Conservation (phyloP, 345 rosid genomes). For the Linum lewisii region DNA sequence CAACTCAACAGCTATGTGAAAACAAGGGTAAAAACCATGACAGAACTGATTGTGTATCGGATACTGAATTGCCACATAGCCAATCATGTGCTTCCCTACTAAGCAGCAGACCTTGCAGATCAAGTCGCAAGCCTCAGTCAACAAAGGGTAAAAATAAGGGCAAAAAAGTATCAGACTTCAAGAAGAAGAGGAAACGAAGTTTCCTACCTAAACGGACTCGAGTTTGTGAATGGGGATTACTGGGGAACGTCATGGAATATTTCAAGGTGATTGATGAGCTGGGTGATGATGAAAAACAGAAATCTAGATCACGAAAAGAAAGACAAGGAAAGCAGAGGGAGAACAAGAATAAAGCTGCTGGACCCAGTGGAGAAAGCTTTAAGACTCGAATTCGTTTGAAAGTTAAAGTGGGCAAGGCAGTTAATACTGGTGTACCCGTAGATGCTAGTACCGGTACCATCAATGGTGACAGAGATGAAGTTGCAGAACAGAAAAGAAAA, state of each 20-base stretch:
- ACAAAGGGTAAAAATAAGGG: not conserved
- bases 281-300: constrained; percentile 27
- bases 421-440: constrained; percentile 26
- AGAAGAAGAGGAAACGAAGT: constrained; percentile 72
- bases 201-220: constrained; percentile 52
- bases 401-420: constrained; percentile 69
- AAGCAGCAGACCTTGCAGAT: not conserved
- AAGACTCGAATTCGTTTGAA: constrained; percentile 56
- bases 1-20: not conserved
- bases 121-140: not conserved
- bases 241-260: constrained; percentile 34
- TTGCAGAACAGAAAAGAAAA: constrained; percentile 23
- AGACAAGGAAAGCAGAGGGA: constrained; percentile 27
- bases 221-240: constrained; percentile 64
- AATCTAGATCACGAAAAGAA: constrained; percentile 27
- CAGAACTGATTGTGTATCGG: not conserved
- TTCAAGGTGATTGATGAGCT: constrained; percentile 32
- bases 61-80: not conserved
- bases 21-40: not conserved
- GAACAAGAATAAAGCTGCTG: constrained; percentile 20
- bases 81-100: not conserved
- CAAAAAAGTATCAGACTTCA: not conserved
- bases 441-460: constrained; percentile 19
- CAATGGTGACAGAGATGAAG: constrained; percentile 21
- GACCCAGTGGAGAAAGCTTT: constrained; percentile 30